These are phyloP conservation scores for Microbotryum silenes-acaulis DNA, from an alignment of 1,284 basidiomycete species.

Conservation along the genomic window DNA sequence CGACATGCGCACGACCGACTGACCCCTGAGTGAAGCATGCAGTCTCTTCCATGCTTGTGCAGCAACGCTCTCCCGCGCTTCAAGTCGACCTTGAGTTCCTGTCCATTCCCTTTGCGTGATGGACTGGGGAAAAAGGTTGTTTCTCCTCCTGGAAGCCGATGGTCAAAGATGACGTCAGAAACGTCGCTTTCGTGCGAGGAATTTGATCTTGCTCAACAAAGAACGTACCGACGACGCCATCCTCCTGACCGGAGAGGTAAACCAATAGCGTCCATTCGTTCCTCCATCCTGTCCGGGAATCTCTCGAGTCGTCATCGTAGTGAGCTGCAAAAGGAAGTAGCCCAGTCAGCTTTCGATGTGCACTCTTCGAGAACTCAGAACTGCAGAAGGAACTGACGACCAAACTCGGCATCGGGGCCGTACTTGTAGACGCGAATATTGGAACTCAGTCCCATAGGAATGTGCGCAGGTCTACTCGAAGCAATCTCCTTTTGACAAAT, in stretches of 20 bases:
- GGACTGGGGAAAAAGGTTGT: slow-evolving; percentile 59
- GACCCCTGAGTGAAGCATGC: slow-evolving; percentile 68
- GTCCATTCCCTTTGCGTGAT: slow-evolving; percentile 31
- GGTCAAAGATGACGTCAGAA: background rate
- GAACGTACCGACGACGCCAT: slow-evolving; percentile 50
- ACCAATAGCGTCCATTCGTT: slow-evolving; percentile 74
- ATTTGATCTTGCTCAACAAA: too few relatives aligned
- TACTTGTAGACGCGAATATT: slow-evolving; percentile 44
- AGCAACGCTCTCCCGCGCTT: slow-evolving; percentile 61
- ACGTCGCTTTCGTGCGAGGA: too few relatives aligned
- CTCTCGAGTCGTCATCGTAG: slow-evolving; percentile 63
- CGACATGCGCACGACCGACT: slow-evolving; percentile 23
- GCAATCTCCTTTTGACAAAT: background rate
- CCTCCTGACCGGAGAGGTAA: slow-evolving; percentile 62
- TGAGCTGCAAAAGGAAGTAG: slow-evolving; percentile 55
- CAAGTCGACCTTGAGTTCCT: slow-evolving; percentile 52
- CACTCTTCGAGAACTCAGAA: background rate
- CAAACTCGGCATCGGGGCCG: slow-evolving; percentile 36
- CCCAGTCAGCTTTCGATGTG: slow-evolving; percentile 22
- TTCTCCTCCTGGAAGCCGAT: slow-evolving; percentile 53
- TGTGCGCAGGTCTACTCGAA: slow-evolving; percentile 3
- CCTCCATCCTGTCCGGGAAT: slow-evolving; percentile 21
- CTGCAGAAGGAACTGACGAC: slow-evolving; percentile 33
- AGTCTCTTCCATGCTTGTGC: slow-evolving; percentile 65
- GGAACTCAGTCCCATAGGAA: slow-evolving; percentile 37